Base-by-base conservation (phyloP, 2,329 filamentous ascomycete genomes). In the Botrytis byssoidea region DNA sequence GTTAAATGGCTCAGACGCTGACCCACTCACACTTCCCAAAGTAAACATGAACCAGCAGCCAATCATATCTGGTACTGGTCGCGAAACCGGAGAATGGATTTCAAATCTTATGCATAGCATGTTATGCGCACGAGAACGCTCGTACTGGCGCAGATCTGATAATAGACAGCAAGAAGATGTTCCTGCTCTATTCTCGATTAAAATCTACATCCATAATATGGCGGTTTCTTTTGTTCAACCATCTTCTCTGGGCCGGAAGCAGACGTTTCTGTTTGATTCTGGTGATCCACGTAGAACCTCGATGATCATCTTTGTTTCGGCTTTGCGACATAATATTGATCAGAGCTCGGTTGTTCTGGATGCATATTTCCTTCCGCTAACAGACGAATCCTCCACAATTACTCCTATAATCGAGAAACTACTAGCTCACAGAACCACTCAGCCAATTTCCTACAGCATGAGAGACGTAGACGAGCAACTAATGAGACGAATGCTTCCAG, bases 271-370 rank as follows among this genome's bases (percentile, higher is more conserved):
- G 5, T 37, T 66, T 22, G n/a, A 25, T 25, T 12, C 55, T 51
- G 6, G 14, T 29, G 37, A 16, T 1, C 12, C 48, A 1, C 32
- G 59, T 37, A n/a, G 44, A n/a, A 46, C 73, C 4, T 60, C 59
- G 6, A 61, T 55, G 32, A 57, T 75, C 5, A n/a, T 75, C 20
- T 63, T 74, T 25, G 42, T 70, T 32, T 70, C 59, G 0, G 20
- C 32, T 7, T 37, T 75, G 8, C 68, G 66, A 7, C 71, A 75
- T 8, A 74, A 77, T 29, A 16, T 74, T 0, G 68, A 55, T 20
- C 75, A 76, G 29, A 70, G 59, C 12, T 74, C 74, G 1, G 44
- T 76, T 12, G 73, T 77, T 4, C 42, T 77, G 5, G 75, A 77
- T 61, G 57, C 67, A 20, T 75, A 74, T 35, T 32, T 74, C 1